Base-by-base conservation (phyloP, 495 filamentous ascomycete genomes). In the Trichodelitschia bisporula region DNA sequence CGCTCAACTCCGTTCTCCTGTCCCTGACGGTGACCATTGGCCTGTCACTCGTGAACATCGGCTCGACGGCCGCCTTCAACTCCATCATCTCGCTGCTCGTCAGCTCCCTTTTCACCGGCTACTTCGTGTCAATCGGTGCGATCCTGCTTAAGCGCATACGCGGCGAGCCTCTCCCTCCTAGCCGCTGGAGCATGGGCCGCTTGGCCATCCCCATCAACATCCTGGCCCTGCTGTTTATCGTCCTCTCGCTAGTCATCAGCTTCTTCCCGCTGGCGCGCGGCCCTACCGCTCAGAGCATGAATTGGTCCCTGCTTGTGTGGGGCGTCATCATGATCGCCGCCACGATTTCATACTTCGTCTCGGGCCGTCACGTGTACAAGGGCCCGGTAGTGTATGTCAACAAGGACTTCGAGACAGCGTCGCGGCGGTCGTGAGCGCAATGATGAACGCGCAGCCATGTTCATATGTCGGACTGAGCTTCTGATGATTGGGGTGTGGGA, bases 11-110 rank as follows among this genome's bases (percentile, higher is more conserved):
- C 1, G 53, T 62, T 28, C 36, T 57, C 15, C 34, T 63, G 20
- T 57, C 56, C 3, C 53, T 59, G 38, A 34, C 43, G 21, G 50
- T 61, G 28, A 58, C 65, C 11, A 53, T 59, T 32, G 44, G 68
- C 19, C 47, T 73, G 1, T 64, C 63, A 0, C 45, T 69, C 18
- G 69, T 73, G 45, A 67, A 66, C 38, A 57, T 73, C 33, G 66
- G 62, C 15, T 66, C 60, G 0, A 34, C 50, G 2, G 50, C 56
- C 3, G 66, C 64, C 4, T 58, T 72, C 40, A 61, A 64, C 40
- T 58, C 58, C 18, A 54, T 69, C 19, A 45, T 58, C 25, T 62
- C 64, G 40, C 40, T 51, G 4, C 26, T 17, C 11, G 33, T 26
- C 19, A 23, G 23, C 23, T 36, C 36, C n/a, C 42, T 36, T 15